Evolutionary conservation across 129 eudicot genomes (phyloP).

Genomic region (Flaveria sonorensis): DNA sequence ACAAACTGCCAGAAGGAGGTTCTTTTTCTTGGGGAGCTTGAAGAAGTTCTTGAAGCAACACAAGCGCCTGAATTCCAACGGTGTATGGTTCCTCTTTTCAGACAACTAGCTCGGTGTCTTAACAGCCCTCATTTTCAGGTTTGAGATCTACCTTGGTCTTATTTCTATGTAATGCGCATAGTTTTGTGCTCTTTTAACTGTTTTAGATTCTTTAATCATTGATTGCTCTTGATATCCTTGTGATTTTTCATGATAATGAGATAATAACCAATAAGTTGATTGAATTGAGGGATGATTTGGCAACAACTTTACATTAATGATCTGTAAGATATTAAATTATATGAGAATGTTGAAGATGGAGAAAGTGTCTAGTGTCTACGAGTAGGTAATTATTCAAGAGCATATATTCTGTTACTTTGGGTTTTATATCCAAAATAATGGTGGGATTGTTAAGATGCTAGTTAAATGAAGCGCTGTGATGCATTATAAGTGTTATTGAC

Average conservation of each 20-base stretch:
- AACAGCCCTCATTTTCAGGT: conserved; percentile 93
- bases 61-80: conserved; percentile 76
- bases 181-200: conserved; percentile 7
- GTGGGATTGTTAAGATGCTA: background rate
- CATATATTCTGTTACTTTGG: background rate
- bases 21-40: conserved; percentile 83
- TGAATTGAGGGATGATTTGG: background rate
- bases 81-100: conserved; percentile 78
- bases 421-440: background rate
- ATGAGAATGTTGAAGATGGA: conserved; percentile 14
- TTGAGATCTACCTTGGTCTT: conserved; percentile 1
- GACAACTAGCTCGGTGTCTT: conserved; percentile 74
- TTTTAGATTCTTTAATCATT: background rate
- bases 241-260: conserved; percentile 3
- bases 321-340: background rate
- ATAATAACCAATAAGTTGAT: background rate
- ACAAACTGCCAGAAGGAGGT: conserved; percentile 88
- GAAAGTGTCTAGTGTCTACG: background rate
- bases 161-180: background rate
- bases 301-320: background rate
- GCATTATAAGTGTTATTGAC: conserved; percentile 11
- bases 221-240: background rate
- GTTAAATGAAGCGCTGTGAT: background rate
- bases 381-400: background rate
- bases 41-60: conserved; percentile 81